Evolutionary conservation across 2,329 filamentous ascomycete genomes (phyloP).

Genomic region (Colletotrichum sp.): DNA sequence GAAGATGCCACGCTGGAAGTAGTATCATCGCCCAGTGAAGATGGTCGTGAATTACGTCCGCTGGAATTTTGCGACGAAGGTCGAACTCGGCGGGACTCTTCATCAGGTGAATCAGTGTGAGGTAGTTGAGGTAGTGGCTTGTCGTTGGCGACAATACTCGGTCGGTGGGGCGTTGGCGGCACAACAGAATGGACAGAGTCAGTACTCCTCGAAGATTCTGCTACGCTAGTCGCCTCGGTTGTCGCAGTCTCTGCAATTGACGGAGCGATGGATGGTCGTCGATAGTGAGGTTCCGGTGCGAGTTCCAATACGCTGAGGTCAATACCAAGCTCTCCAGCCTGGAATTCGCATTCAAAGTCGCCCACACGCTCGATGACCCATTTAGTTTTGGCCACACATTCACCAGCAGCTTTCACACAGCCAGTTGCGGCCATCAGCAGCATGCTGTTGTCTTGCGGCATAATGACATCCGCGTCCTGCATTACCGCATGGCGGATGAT

Average conservation of each 20-base stretch:
- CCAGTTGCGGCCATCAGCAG: constrained; percentile 81
- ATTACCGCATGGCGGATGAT: constrained; percentile 73
- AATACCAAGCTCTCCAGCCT: constrained; percentile 58
- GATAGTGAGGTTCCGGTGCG: constrained; percentile 35
- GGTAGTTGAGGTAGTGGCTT: constrained; percentile 74
- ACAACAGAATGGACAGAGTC: constrained; percentile 28
- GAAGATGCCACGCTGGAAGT: constrained; percentile 50
- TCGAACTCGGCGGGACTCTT: constrained; percentile 23
- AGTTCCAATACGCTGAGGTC: constrained; percentile 57
- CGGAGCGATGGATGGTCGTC: constrained; percentile 30
- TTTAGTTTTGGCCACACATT: constrained; percentile 88
- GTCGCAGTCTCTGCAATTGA: constrained; percentile 34
- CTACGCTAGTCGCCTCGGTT: constrained; percentile 41
- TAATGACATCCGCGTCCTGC: constrained; percentile 78
- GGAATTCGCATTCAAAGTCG: constrained; percentile 86
- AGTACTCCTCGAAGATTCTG: constrained; percentile 41
- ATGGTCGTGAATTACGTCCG: constrained; percentile 44
- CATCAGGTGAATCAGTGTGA: constrained; percentile 49
- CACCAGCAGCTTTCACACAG: constrained; percentile 88
- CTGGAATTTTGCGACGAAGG: constrained; percentile 28
- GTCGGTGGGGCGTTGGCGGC: constrained; percentile 34
- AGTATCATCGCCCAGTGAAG: constrained; percentile 46
- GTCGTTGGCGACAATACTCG: constrained; percentile 50
- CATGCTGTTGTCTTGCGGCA: constrained; percentile 78
- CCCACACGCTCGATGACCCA: constrained; percentile 86